Percentiles rank a stretch among this genome's conserved stretches.
Evolutionary conservation across 495 filamentous ascomycete species (phyloP).

Genomic region (Pyronema omphalodes): DNA sequence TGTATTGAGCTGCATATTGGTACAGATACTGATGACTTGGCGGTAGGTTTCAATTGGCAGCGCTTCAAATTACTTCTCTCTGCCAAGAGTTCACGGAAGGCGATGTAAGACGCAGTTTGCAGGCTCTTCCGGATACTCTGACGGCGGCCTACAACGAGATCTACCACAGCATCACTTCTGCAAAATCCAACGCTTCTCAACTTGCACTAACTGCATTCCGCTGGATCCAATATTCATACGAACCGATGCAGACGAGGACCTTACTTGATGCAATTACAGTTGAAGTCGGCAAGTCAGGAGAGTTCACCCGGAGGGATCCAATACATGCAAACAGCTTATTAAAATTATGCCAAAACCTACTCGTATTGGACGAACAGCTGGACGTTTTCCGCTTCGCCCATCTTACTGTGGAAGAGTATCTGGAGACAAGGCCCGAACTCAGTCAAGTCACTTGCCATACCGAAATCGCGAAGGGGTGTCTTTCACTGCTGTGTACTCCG

Average conservation of each 20-base stretch:
- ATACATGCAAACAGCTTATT: too few species aligned
- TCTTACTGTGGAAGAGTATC: neutral
- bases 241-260: neutral
- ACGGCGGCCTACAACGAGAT: slow-evolving; percentile 2
- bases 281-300: neutral
- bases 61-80: slow-evolving; percentile 3
- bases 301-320: neutral
- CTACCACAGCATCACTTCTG: neutral
- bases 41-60: slow-evolving; percentile 4
- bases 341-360: neutral
- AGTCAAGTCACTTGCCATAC: neutral
- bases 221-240: slow-evolving; percentile 4
- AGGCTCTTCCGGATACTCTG: slow-evolving; percentile 1
- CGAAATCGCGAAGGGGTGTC: neutral
- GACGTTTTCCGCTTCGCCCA: neutral
- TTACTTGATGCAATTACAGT: slow-evolving; percentile 1
- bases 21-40: neutral
- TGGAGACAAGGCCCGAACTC: neutral
- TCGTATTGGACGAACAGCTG: neutral
- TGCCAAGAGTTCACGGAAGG: neutral
- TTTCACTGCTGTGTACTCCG: neutral
- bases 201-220: slow-evolving; percentile 1
- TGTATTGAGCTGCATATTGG: neutral
- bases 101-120: neutral
- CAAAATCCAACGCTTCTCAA: neutral